phyloP scores from a whole-genome alignment of 352 stramenopile genomes.

The Discostella stelligera region DNA sequence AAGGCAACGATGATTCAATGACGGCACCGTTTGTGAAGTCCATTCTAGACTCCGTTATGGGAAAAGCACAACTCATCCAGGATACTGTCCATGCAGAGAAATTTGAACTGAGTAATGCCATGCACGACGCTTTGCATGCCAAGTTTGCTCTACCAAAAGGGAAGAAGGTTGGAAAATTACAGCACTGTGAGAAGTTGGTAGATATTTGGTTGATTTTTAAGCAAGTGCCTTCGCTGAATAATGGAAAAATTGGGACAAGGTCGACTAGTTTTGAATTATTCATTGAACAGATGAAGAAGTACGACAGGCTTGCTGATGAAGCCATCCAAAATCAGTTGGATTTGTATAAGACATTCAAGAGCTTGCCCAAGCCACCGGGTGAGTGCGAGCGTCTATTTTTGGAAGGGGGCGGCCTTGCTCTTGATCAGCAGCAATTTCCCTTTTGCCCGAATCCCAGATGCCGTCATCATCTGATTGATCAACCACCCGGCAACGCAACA shows the following conservation, averaged over 20 bases:
- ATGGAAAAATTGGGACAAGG: not conserved
- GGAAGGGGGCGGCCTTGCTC: not conserved
- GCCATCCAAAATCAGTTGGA: too few relatives aligned
- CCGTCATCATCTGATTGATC: slow-evolving; percentile 7
- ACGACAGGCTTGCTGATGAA: too few relatives aligned
- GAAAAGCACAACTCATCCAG: not conserved
- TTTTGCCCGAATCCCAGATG: slow-evolving; percentile 14
- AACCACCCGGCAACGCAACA: not conserved
- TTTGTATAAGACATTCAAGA: slow-evolving; percentile 5
- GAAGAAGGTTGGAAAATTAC: slow-evolving; percentile 2
- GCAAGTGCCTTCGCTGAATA: slow-evolving; percentile 1
- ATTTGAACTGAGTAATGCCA: not conserved
- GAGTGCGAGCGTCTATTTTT: slow-evolving; percentile 4
- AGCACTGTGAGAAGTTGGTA: slow-evolving; percentile 17
- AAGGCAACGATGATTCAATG: slow-evolving; percentile 4
- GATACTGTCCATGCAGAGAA: not conserved
- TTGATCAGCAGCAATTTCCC: not conserved
- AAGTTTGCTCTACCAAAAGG: not conserved
- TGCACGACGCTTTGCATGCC: slow-evolving; percentile 3
- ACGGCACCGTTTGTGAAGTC: not conserved
- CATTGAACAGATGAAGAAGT: slow-evolving; percentile 2
- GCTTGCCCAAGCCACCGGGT: slow-evolving; percentile 2
- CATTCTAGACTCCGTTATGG: slow-evolving; percentile 1
- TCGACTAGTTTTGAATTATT: slow-evolving; percentile 3
- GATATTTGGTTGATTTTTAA: slow-evolving; percentile 28